phyloP scores from a whole-genome alignment of 331 rosid species.

The Rosa hybrid region DNA sequence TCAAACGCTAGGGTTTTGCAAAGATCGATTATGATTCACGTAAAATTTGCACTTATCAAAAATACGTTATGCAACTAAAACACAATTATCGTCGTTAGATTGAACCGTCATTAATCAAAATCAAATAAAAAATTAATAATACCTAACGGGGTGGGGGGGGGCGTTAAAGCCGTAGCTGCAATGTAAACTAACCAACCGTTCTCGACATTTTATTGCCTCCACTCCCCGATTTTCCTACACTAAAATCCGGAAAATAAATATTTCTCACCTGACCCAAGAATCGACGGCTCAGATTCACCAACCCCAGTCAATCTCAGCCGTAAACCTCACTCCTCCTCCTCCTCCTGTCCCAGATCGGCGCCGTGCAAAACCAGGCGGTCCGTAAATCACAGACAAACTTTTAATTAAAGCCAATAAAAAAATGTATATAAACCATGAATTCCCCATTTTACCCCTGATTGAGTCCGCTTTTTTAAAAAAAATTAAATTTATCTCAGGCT shows the following conservation, averaged over 20 bases:
- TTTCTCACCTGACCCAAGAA: not conserved
- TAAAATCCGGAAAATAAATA: not conserved
- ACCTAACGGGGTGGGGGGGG: no score
- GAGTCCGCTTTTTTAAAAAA: no score
- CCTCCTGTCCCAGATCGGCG: constrained; percentile 18
- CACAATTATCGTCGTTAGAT: no score
- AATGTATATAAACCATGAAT: constrained; percentile 15
- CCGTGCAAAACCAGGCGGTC: constrained; percentile 23
- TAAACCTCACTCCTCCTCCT: constrained; percentile 19
- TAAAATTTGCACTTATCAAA: no score
- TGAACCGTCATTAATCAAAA: no score
- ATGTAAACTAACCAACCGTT: not conserved
- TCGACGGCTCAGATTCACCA: constrained; percentile 34
- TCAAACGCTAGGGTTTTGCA: not conserved
- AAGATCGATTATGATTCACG: no score
- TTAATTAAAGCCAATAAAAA: constrained; percentile 5
- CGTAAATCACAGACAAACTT: constrained; percentile 15
- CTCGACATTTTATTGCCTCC: not conserved
- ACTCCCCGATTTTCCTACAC: not conserved
- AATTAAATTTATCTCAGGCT: constrained; percentile 15
- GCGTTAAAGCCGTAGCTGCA: not conserved
- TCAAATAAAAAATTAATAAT: no score
- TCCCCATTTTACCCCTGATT: constrained; percentile 50
- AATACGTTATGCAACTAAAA: no score
- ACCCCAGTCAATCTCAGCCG: constrained; percentile 31